Evolutionary conservation across 306 rosid species (phyloP), one percentile per base, ranked within the genome.

Genomic region (Sophora flavescens): DNA sequence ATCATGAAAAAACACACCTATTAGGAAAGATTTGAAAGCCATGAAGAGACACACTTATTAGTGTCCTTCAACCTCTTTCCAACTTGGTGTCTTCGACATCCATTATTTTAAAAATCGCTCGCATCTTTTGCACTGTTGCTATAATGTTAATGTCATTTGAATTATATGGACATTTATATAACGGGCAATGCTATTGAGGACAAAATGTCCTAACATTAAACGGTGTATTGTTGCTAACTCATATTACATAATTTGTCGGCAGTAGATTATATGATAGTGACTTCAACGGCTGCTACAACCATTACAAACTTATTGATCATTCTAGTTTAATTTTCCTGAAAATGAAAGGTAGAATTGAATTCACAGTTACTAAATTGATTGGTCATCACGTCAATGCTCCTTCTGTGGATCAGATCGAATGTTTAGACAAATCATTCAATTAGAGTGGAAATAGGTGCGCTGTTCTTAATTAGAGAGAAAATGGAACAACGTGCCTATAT

Each of bases 251-350:
- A 13, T 14, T 50, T 36, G 63, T 36, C 3, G 51, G 18, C 66
- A 56, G 62, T 50, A 30, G 72, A 50, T 60, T 60, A 26, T 39
- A 56, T 72, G 78, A 81, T 70, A 82, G 68, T 62, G 86, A 85
- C 82, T 75, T 68, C 12, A 53, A 83, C 28, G 70, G 72, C 45
- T 77, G 57, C 58, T 47, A 26, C 26, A 59, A 41, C 67, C 74
- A 53, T 53, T 70, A 63, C 64, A 70, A 75, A 51, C 72, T 10
- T 17, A 44, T 32, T 70, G 51, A 42, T 62, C 78, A 51, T 64
- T 68, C 56, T 32, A 48, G 16, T 58, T 28, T 28, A 48, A 14
- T 58, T 59, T 47, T 57, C 18, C 15, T 62, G 36, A 65, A 76
- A 61, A 59, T 36, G 26, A 73, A 39, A 45, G 42, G n/a, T 17